Base-by-base conservation (phyloP, 202 grass and related monocot species). In the Panicum hallii region DNA sequence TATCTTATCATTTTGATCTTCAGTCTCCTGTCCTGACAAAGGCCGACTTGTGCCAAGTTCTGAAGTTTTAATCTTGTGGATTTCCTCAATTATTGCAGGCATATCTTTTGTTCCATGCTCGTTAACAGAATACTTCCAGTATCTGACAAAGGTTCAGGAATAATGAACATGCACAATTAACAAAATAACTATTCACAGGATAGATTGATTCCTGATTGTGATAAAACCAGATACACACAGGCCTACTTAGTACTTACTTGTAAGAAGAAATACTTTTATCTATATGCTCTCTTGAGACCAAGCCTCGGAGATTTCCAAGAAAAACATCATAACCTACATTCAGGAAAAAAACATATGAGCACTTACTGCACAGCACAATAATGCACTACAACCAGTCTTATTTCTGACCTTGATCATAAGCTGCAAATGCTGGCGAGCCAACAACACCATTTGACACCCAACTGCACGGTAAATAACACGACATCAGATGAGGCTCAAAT, bases 361-460 rank as follows among this genome's bases (percentile, higher is more conserved):
- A 68, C 56, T 78, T 79, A 54, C 42, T 62, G 58, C 70, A n/a
- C 44, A 74, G n/a, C 17, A 79, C 38, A 23, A 41, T 19, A 81
- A 60, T 40, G 34, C 49, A 79, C 66, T 7, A 53, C 48, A 77
- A 68, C 26, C 58, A 72, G 45, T 72, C 79, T 77, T n/a, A 72
- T 65, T 77, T 80, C 79, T 71, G 81, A 95, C 96, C 96, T 92
- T 98, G 96, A 94, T 95, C 96, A 80, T 90, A 95, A 70, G 93
- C 93, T 15, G 96, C 96, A 92, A 98, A 98, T 87, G 96, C 91
- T 72, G 96, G 96, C 67, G 96, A 98, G 74, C 96, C 96, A 82
- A 98, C 93, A 86, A 98, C 93, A 79, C 96, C 96, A 78, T 98
- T 98, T 20, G 96, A 95, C 47, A 98, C 91, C 96, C 96, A 98